These are phyloP conservation scores for Canavalia gladiata DNA, from an alignment of 306 rosid species.

Conservation along the genomic window DNA sequence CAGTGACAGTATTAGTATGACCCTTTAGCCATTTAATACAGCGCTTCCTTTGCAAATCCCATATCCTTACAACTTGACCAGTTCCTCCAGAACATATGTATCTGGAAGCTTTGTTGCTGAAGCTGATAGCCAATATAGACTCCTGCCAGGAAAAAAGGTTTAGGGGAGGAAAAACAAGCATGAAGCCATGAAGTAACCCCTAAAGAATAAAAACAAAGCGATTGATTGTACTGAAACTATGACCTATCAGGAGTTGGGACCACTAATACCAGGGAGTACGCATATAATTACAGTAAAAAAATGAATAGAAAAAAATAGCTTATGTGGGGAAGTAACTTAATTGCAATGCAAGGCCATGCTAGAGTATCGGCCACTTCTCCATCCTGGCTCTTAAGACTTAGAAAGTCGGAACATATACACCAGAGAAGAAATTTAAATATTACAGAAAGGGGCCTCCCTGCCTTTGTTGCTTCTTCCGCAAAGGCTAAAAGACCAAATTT, in stretches of 20 bases:
- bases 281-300: slow-evolving; percentile 33
- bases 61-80: slow-evolving; percentile 94
- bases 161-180: not conserved
- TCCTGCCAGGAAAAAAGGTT: slow-evolving; percentile 61
- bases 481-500: slow-evolving; percentile 3
- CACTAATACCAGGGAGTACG: slow-evolving; percentile 24
- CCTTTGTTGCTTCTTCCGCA: not conserved
- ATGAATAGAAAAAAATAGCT: not conserved
- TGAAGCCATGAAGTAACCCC: slow-evolving; percentile 26
- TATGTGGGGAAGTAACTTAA: slow-evolving; percentile 24
- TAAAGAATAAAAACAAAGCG: not conserved
- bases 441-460: slow-evolving; percentile 27
- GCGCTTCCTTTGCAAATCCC: slow-evolving; percentile 97
- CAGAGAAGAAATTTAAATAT: not conserved
- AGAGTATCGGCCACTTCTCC: too few relatives aligned
- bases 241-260: slow-evolving; percentile 33
- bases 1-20: slow-evolving; percentile 84
- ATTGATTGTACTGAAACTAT: slow-evolving; percentile 23
- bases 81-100: slow-evolving; percentile 97
- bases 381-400: too few relatives aligned
- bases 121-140: slow-evolving; percentile 83
- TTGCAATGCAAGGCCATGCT: not conserved
- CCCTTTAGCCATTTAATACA: slow-evolving; percentile 97
- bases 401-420: not conserved
- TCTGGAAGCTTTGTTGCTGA: slow-evolving; percentile 95